Conservation (phyloP, 306 rosid genomes). For the Malus sieversii region DNA sequence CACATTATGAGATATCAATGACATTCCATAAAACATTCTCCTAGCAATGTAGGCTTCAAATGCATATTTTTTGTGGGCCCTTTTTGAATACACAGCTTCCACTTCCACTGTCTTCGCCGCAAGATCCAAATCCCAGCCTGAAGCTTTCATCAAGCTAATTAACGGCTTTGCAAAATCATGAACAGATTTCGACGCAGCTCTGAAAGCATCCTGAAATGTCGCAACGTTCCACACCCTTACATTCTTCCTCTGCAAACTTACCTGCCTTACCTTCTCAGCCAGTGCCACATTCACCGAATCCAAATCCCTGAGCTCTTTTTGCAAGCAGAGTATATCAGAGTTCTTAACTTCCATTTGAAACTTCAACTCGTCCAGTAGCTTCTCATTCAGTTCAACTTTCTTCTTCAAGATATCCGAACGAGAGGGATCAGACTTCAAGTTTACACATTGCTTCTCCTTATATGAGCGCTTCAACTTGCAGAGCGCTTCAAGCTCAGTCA, state of each 20-base stretch:
- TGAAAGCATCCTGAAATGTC: constrained; percentile 38
- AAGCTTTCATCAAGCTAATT: constrained; percentile 67
- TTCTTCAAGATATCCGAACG: constrained; percentile 24
- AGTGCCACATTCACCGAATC: constrained; percentile 30
- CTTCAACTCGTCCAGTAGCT: constrained; percentile 43
- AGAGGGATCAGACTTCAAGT: constrained; percentile 16
- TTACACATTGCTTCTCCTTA: constrained; percentile 30
- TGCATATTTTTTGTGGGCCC: constrained; percentile 70
- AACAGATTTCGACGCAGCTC: constrained; percentile 50
- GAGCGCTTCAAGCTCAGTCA: constrained; percentile 63
- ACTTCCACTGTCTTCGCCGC: constrained; percentile 49
- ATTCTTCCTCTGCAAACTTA: constrained; percentile 35
- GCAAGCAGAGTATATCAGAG: constrained; percentile 37
- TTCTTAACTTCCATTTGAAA: constrained; percentile 37
- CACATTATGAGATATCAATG: constrained; percentile 24
- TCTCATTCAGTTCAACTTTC: constrained; percentile 39
- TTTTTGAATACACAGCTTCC: constrained; percentile 48
- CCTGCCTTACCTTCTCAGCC: constrained; percentile 36
- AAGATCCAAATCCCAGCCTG: constrained; percentile 76
- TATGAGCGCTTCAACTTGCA: constrained; percentile 52
- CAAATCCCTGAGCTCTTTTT: constrained; percentile 31
- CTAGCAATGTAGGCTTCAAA: constrained; percentile 72
- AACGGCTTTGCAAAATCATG: constrained; percentile 83
- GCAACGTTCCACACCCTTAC: constrained; percentile 25
- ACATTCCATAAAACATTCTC: constrained; percentile 53